Conservation (phyloP, 495 filamentous ascomycete species). For the Annulohypoxylon moriforme region DNA sequence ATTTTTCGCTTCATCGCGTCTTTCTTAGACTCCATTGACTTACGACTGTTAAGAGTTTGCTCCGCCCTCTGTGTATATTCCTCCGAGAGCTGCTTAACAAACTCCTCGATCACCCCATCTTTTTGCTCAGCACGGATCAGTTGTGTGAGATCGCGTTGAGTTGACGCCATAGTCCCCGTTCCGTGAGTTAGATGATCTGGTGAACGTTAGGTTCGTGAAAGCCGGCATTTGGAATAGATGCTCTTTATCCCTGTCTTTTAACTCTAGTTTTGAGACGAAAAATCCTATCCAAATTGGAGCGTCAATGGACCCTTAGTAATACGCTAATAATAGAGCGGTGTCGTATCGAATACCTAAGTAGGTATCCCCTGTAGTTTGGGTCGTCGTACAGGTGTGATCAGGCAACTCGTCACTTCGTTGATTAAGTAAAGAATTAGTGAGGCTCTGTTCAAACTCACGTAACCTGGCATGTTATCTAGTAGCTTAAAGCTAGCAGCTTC, state of each 20-base stretch:
- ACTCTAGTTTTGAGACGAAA: background rate
- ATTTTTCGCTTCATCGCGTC: slow-evolving; percentile 13
- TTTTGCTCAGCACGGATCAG: background rate
- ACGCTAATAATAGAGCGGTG: background rate
- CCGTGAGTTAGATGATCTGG: background rate
- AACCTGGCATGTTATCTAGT: background rate
- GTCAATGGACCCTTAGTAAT: background rate
- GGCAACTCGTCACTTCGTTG: background rate
- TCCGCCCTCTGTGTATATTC: background rate
- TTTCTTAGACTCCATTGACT: slow-evolving; percentile 6
- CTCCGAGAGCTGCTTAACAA: slow-evolving; percentile 9
- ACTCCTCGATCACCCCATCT: background rate
- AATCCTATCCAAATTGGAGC: background rate
- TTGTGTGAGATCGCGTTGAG: background rate
- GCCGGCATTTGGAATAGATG: background rate
- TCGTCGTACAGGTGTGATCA: background rate
- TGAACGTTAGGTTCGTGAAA: background rate
- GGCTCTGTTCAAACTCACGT: background rate
- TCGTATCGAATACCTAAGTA: background rate
- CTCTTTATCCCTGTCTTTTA: background rate
- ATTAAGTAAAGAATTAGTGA: too few relatives aligned
- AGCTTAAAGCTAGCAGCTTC: too few relatives aligned
- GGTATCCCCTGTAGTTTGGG: background rate
- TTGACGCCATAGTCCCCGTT: background rate
- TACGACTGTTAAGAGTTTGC: background rate